Base-by-base conservation (phyloP, 352 stramenopile genomes). In the Globisporangium apiculatum region DNA sequence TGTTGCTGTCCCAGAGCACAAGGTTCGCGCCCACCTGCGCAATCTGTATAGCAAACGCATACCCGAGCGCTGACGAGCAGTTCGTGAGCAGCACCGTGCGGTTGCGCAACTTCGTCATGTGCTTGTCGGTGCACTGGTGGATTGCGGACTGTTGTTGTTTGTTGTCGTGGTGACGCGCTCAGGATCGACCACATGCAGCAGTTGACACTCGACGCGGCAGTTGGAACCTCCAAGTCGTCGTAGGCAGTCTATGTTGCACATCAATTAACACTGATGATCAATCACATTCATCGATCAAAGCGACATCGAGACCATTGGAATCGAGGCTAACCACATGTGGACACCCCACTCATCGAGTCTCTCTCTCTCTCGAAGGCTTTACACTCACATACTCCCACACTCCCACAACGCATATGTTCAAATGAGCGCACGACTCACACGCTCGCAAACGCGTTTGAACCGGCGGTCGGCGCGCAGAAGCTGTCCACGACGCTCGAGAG, bases 31-130 rank as follows among this genome's bases (percentile, higher is more conserved):
- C 60, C 17, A 55, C 53, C 12, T 59, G 42, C 17, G 60, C 60
- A 2, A 66, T 11, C 7, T 66, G 60, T 18, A 66, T 55, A 0
- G 55, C 60, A 11, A 66, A 54, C 43, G 60, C 51, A 49, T 66
- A 66, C 17, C 53, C 60, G 43, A 66, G 55, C 37, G 60, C n/a
- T 35, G 60, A 66, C 31, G 55, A 58, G 43, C 60, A 66, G 49
- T 17, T 35, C 36, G 60, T 66, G 43, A 66, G 55, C 42, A 66
- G 37, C 42, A 59, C 60, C 8, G 51, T 58, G 48, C 49, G 60
- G 36, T 59, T 58, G 36, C 55, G 60, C 7, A 66, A 42, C 60
- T 66, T 66, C 55, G 60, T 66, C 60, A 66, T 66, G 48, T 36
- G 38, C 4, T 52, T 35, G 53, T 14, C 24, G 24, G 24, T 31